Conservation (phyloP, 2,329 filamentous ascomycete genomes). For the Sarocladium strictum region DNA sequence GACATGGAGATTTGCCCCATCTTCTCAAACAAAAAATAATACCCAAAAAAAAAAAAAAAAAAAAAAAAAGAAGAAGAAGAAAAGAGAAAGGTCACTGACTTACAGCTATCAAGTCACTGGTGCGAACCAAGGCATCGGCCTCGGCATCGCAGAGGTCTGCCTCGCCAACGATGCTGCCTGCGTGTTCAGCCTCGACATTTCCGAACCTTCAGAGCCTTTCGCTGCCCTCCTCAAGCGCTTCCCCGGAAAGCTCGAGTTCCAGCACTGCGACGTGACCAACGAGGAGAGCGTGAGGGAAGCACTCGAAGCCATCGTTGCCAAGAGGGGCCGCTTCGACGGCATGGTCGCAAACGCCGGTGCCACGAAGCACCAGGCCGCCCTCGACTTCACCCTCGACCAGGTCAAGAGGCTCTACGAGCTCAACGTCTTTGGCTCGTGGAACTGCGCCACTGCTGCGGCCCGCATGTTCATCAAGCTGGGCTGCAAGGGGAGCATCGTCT, state of each 20-base stretch:
- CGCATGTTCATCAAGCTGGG: conserved; percentile 31
- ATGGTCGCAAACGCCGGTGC: conserved; percentile 45
- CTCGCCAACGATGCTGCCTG: conserved; percentile 34
- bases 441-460: conserved; percentile 37
- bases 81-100: too few species aligned
- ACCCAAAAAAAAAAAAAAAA: too few species aligned
- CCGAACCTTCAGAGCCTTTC: conserved; percentile 20
- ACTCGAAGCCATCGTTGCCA: conserved; percentile 32
- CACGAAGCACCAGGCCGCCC: conserved; percentile 43
- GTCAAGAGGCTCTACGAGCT: conserved; percentile 32
- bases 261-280: conserved; percentile 39
- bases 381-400: conserved; percentile 29
- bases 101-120: conserved; percentile 26
- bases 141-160: conserved; percentile 40
- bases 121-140: conserved; percentile 38
- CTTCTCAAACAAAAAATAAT: neutral
- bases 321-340: conserved; percentile 35
- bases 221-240: conserved; percentile 29
- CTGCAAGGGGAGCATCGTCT: conserved; percentile 31
- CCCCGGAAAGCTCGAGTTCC: conserved; percentile 35
- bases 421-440: conserved; percentile 40
- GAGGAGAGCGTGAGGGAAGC: conserved; percentile 33
- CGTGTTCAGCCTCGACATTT: conserved; percentile 22
- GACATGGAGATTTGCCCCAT: neutral
- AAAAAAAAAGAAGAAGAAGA: too few species aligned